Base-by-base conservation (phyloP, 768 basidiomycete genomes). In the Suillus tomentosus region DNA sequence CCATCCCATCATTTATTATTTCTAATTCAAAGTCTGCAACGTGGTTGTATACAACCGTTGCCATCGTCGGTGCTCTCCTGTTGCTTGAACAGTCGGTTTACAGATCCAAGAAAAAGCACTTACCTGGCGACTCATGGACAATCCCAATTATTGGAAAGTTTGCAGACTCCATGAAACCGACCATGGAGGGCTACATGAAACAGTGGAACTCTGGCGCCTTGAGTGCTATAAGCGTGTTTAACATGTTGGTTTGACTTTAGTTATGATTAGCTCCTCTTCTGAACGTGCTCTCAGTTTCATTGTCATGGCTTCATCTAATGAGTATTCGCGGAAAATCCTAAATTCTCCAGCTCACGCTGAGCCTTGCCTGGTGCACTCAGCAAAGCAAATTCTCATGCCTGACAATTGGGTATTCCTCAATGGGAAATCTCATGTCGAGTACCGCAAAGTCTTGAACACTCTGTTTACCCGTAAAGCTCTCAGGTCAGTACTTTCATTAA, bases 381-480 rank as follows among this genome's bases (percentile, higher is more conserved):
- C 94, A 39, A 97, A 96, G 77, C 81, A 88, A 62, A 81, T 99
- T 63, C 84, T 99, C 51, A 82, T 85, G 60, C 82, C 90, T 2
- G 91, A 95, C 42, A 97, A 96, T 79, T 97, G 95, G 95, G 96
- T 99, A n/a, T 99, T 99, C 81, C 82, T 99, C 48, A 96, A 87
- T 61, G 96, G 96, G 27, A 98, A 95, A 78, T 84, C 79, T 4
- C 96, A 99, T 73, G 89, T 95, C 63, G 94, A 96, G 27, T 99
- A 97, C 76, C 92, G 97, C 65, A 91, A 91, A 66, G 89, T 91
- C 50, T 79, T 99, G 55, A 98, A 98, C 76, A 80, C 84, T 39
- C 85, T 99, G 45, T 99, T 99, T 81, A 99, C 97, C 36, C 92
- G 92, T 73, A 92, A 94, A 75, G 94, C 96, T 5, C 87, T 99